A percentile compares a stretch with the other conserved stretches of the same genome.
phyloP scores from a whole-genome alignment of 345 rosid species.

The Pugionium cornutum region DNA sequence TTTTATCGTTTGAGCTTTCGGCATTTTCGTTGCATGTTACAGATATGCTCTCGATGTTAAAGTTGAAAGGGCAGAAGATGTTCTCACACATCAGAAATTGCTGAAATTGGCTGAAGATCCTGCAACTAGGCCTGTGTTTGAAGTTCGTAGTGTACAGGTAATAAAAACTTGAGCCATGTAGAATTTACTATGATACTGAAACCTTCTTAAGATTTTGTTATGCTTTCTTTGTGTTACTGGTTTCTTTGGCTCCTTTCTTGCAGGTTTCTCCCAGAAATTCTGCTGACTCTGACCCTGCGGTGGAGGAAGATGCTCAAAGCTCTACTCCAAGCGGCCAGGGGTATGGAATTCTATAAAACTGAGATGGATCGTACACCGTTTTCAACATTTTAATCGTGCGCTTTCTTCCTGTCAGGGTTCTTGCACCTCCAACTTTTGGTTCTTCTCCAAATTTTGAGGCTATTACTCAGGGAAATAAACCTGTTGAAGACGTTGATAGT shows the following conservation, averaged over 20 bases:
- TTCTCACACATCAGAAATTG: slow-evolving; percentile 71
- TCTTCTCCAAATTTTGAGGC: slow-evolving; percentile 81
- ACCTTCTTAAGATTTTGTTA: too few species aligned
- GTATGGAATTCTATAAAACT: slow-evolving; percentile 43
- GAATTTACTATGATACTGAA: too few species aligned
- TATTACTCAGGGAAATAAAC: slow-evolving; percentile 47
- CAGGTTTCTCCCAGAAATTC: slow-evolving; percentile 61
- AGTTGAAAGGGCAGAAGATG: slow-evolving; percentile 96
- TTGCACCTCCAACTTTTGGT: slow-evolving; percentile 97
- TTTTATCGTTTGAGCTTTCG: background rate
- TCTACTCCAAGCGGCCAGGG: slow-evolving; percentile 53
- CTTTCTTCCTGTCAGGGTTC: slow-evolving; percentile 48
- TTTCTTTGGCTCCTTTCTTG: slow-evolving; percentile 8
- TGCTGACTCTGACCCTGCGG: slow-evolving; percentile 54
- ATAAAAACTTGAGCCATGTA: background rate
- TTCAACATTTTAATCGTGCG: slow-evolving; percentile 20
- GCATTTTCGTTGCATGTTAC: slow-evolving; percentile 5
- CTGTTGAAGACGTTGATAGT: slow-evolving; percentile 41
- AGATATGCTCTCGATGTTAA: slow-evolving; percentile 95
- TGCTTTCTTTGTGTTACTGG: slow-evolving; percentile 8
- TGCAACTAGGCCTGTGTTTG: slow-evolving; percentile 70
- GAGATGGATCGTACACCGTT: slow-evolving; percentile 4
- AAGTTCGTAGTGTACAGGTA: slow-evolving; percentile 88
- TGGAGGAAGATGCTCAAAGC: slow-evolving; percentile 80
- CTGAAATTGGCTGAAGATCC: slow-evolving; percentile 76